These are phyloP conservation scores for Leishmania amazonensis DNA, from an alignment of 208 protist genomes.

Conservation along the genomic window DNA sequence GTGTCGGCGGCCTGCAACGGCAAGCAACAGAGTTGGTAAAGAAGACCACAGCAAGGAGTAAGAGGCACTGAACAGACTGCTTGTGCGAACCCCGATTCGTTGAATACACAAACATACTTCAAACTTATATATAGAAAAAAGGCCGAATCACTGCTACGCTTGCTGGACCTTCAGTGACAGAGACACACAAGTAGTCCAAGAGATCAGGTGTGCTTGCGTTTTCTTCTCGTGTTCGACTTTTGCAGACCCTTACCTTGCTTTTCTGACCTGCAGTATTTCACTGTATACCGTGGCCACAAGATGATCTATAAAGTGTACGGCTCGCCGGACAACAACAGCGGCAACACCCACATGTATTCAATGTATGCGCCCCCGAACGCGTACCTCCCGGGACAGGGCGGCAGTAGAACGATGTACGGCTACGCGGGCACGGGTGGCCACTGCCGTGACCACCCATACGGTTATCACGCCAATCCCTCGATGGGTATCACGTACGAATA, in stretches of 20 bases:
- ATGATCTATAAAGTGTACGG: slow-evolving; percentile 29
- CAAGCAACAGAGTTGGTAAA: neutral
- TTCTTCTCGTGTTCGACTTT: neutral
- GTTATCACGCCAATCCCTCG: slow-evolving; percentile 16
- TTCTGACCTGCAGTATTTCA: neutral
- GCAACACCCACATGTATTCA: neutral
- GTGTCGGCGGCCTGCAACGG: neutral
- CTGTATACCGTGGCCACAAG: slow-evolving; percentile 18
- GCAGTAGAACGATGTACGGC: slow-evolving; percentile 6
- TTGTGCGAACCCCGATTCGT: neutral
- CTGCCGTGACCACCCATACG: slow-evolving; percentile 11
- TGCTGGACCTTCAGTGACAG: neutral
- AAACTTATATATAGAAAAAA: neutral
- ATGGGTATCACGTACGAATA: slow-evolving; percentile 21
- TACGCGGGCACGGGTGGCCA: slow-evolving; percentile 4
- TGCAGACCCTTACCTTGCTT: neutral
- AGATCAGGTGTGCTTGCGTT: neutral
- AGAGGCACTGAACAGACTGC: neutral
- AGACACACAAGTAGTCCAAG: neutral
- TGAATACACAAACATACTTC: neutral
- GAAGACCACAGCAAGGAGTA: neutral
- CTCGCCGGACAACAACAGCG: neutral
- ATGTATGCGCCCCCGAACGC: neutral
- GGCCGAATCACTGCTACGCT: neutral
- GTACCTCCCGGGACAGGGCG: neutral